A percentile compares a stretch with the other conserved stretches of the same genome.
These are phyloP conservation scores for Phytophthora vignae DNA, from an alignment of 352 stramenopile species.

Conservation along the genomic window DNA sequence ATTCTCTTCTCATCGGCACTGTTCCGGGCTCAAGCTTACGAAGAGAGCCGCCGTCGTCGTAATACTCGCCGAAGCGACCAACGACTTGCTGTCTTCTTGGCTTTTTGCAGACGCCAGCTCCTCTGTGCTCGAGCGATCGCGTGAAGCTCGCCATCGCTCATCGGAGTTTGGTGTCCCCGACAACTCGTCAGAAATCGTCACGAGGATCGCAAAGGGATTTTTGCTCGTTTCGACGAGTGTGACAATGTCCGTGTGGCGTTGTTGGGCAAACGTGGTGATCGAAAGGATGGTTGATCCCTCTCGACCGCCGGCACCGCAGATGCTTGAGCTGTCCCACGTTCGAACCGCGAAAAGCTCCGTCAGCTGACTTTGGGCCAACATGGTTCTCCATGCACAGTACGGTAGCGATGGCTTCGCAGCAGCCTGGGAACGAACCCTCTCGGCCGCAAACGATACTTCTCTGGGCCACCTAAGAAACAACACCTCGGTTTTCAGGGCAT, in stretches of 20 bases:
- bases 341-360: conserved; percentile 14
- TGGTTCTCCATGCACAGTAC: neutral
- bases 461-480: too few relatives aligned
- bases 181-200: too few relatives aligned
- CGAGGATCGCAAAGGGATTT: neutral
- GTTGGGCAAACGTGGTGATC: conserved; percentile 4
- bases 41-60: too few relatives aligned
- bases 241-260: neutral
- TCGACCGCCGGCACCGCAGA: conserved; percentile 2
- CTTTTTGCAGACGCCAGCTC: neutral
- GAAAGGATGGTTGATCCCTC: conserved; percentile 3
- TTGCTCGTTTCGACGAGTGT: neutral
- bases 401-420: neutral
- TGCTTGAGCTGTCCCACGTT: neutral
- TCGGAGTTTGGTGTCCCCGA: neutral
- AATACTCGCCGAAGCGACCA: too few relatives aligned
- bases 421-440: neutral
- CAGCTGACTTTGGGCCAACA: neutral
- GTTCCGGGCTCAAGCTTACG: too few relatives aligned
- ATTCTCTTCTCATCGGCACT: neutral
- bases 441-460: neutral
- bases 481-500: too few relatives aligned
- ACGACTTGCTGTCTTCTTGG: too few relatives aligned
- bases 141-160: neutral
- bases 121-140: neutral